Conservation (phyloP, 2,329 filamentous ascomycete species). For the Ustulina deusta region DNA sequence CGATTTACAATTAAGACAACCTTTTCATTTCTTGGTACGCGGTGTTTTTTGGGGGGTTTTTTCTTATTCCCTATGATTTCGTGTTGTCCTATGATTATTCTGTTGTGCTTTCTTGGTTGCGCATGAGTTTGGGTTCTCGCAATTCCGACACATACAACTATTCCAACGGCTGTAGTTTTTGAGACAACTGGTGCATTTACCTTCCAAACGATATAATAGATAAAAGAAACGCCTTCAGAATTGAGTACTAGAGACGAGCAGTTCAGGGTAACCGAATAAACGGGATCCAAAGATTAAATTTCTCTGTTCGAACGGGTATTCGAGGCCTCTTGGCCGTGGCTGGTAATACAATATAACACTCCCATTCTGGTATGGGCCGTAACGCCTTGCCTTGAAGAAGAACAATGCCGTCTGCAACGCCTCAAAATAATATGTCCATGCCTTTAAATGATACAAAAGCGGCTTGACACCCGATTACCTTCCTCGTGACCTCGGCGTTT, state of each 20-base stretch:
- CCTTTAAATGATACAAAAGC: constrained; percentile 31
- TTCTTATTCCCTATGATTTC: too few relatives aligned
- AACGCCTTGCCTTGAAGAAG: constrained; percentile 38
- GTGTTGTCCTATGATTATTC: too few relatives aligned
- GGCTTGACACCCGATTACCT: not conserved
- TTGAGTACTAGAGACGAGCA: not conserved
- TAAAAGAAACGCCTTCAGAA: not conserved
- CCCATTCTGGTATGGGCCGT: constrained; percentile 25
- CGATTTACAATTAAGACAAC: not conserved
- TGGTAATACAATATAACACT: constrained; percentile 28
- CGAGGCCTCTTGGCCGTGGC: constrained; percentile 1
- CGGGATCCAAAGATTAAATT: not conserved
- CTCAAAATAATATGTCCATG: constrained; percentile 25
- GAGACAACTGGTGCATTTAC: not conserved
- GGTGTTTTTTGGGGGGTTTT: too few relatives aligned
- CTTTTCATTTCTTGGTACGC: not conserved
- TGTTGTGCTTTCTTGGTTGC: too few relatives aligned
- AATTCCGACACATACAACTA: not conserved
- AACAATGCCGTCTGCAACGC: constrained; percentile 33
- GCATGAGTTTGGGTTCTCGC: too few relatives aligned
- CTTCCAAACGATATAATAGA: not conserved
- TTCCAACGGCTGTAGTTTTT: not conserved
- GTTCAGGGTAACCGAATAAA: not conserved
- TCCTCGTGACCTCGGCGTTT: not conserved
- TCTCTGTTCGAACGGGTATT: constrained; percentile 23